phyloP scores from a whole-genome alignment of 2,329 filamentous ascomycete species.

The Epichloe hybrida region DNA sequence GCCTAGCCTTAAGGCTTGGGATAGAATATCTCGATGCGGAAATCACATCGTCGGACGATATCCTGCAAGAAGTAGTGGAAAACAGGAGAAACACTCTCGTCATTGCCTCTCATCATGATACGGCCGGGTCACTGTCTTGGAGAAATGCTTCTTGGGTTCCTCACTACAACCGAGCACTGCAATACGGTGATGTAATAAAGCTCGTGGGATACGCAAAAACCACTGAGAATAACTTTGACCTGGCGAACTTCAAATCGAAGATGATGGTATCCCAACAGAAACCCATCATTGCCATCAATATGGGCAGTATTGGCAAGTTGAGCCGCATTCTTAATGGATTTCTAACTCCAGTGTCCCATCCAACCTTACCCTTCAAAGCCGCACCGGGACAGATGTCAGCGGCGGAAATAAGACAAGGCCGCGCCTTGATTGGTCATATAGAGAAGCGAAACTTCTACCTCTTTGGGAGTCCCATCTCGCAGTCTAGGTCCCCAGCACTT shows the following conservation, averaged over 20 bases:
- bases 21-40: conserved; percentile 91
- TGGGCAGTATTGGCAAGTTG: conserved; percentile 77
- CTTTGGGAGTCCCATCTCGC: conserved; percentile 72
- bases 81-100: conserved; percentile 62
- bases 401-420: conserved; percentile 67
- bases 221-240: conserved; percentile 74
- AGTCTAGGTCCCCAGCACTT: conserved; percentile 73
- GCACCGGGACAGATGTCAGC: conserved; percentile 90
- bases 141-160: conserved; percentile 83
- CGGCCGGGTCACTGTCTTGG: conserved; percentile 68
- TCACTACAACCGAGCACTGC: conserved; percentile 78
- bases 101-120: conserved; percentile 93
- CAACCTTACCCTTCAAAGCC: conserved; percentile 77
- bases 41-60: conserved; percentile 67
- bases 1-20: conserved; percentile 65
- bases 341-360: conserved; percentile 89
- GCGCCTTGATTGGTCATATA: conserved; percentile 69
- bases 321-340: conserved; percentile 85
- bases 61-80: conserved; percentile 56
- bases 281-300: conserved; percentile 92
- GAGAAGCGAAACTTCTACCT: conserved; percentile 67
- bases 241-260: conserved; percentile 67
- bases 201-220: conserved; percentile 68
- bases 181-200: conserved; percentile 89
- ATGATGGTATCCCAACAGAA: conserved; percentile 59